A percentile compares a stretch with the other conserved stretches of the same genome.
Evolutionary conservation across 495 filamentous ascomycete genomes (phyloP).

Genomic region (Darksidea phi): DNA sequence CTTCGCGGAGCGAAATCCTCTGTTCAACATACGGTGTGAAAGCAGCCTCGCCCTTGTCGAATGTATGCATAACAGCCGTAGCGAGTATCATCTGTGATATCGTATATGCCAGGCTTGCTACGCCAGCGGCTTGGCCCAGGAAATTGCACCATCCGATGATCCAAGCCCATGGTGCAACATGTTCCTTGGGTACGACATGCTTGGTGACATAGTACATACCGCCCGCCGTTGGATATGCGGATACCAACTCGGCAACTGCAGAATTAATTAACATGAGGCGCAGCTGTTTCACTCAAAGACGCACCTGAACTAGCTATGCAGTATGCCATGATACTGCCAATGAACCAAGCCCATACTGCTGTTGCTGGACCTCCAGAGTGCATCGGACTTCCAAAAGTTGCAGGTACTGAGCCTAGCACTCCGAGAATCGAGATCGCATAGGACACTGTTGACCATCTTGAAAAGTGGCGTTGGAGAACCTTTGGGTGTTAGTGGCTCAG

Average conservation of each 20-base stretch:
- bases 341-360: conserved; percentile 70
- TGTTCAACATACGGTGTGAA: conserved; percentile 49
- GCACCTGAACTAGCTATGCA: conserved; percentile 63
- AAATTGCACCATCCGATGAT: conserved; percentile 67
- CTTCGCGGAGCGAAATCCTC: background rate
- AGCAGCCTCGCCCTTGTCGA: conserved; percentile 41
- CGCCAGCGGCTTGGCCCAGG: conserved; percentile 62
- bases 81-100: conserved; percentile 67
- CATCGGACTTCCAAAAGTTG: conserved; percentile 63
- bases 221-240: conserved; percentile 54
- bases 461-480: conserved; percentile 67
- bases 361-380: conserved; percentile 68
- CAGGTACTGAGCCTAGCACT: conserved; percentile 67
- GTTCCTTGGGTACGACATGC: conserved; percentile 46
- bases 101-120: conserved; percentile 66
- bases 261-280: conserved; percentile 11
- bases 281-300: conserved; percentile 3
- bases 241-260: conserved; percentile 54
- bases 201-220: conserved; percentile 54
- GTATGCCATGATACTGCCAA: conserved; percentile 67
- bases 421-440: conserved; percentile 73
- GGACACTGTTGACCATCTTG: conserved; percentile 71
- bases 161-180: conserved; percentile 52
- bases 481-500: conserved; percentile 18
- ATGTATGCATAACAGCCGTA: conserved; percentile 61